phyloP scores from a whole-genome alignment of 2,329 filamentous ascomycete species.

The Alternaria panax region DNA sequence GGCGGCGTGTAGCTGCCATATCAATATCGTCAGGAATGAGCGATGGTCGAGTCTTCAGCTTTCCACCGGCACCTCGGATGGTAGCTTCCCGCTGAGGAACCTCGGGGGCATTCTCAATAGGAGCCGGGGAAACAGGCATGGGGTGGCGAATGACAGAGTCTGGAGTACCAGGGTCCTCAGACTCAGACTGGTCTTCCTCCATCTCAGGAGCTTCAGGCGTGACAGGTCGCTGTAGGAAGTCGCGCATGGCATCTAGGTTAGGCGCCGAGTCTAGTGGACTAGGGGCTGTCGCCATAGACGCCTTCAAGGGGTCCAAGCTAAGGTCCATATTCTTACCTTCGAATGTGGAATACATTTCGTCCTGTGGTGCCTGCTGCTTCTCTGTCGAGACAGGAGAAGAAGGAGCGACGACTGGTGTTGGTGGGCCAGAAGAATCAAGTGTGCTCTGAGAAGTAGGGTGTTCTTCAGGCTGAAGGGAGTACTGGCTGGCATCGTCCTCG shows the following conservation, averaged over 20 bases:
- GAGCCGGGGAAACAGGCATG: slow-evolving; percentile 52
- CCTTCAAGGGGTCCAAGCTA: slow-evolving; percentile 64
- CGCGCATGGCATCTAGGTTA: slow-evolving; percentile 49
- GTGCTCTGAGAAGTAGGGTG: slow-evolving; percentile 45
- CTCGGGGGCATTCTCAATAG: slow-evolving; percentile 62
- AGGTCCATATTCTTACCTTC: slow-evolving; percentile 62
- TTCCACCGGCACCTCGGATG: slow-evolving; percentile 85
- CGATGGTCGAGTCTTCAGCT: slow-evolving; percentile 87
- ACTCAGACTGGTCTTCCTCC: slow-evolving; percentile 58
- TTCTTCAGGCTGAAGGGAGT: slow-evolving; percentile 57
- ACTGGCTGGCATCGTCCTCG: slow-evolving; percentile 65
- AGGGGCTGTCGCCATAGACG: slow-evolving; percentile 40
- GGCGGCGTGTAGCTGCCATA: slow-evolving; percentile 85
- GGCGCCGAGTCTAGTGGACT: slow-evolving; percentile 45
- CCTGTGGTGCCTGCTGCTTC: slow-evolving; percentile 40
- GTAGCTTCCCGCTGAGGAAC: slow-evolving; percentile 86
- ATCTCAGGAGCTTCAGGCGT: slow-evolving; percentile 51
- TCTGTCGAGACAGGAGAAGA: slow-evolving; percentile 40
- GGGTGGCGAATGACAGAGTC: slow-evolving; percentile 89
- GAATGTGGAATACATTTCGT: slow-evolving; percentile 59
- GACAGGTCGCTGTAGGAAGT: slow-evolving; percentile 58
- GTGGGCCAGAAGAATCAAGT: slow-evolving; percentile 53
- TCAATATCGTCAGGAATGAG: slow-evolving; percentile 83
- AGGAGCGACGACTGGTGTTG: slow-evolving; percentile 54
- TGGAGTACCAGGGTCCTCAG: slow-evolving; percentile 75